A percentile compares a stretch with the other conserved stretches of the same genome.
These are phyloP conservation scores for Chaetomium globosum DNA, from an alignment of 2,329 filamentous ascomycete species.

Conservation along the genomic window DNA sequence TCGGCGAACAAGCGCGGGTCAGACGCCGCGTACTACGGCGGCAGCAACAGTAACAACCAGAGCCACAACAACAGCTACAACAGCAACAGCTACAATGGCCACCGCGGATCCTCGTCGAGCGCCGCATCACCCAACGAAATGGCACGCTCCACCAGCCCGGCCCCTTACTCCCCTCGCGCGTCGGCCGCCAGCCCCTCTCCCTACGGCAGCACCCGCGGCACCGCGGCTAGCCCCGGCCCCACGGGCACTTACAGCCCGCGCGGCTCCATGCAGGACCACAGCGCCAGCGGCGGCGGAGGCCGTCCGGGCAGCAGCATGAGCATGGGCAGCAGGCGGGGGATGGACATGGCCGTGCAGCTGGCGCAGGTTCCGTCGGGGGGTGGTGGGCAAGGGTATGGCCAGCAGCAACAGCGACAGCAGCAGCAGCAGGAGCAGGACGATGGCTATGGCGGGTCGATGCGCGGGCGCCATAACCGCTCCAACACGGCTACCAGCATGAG, in stretches of 20 bases:
- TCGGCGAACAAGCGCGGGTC: constrained; percentile 42
- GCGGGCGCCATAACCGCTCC: constrained; percentile 26
- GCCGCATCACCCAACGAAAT: constrained; percentile 19
- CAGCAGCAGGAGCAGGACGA: constrained; percentile 14
- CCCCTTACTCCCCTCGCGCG: constrained; percentile 44
- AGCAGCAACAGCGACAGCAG: not conserved
- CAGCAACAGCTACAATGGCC: constrained; percentile 18
- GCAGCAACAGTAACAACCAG: constrained; percentile 27
- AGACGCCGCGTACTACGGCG: constrained; percentile 33
- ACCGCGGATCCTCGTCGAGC: not conserved
- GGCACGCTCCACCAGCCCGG: constrained; percentile 46
- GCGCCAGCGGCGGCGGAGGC: constrained; percentile 33
- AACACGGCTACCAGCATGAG: constrained; percentile 36
- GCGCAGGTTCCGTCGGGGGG: constrained; percentile 45
- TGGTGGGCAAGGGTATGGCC: not conserved
- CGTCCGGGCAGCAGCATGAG: constrained; percentile 31
- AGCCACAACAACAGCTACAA: constrained; percentile 28
- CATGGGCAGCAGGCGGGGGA: constrained; percentile 26
- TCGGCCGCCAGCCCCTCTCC: constrained; percentile 50
- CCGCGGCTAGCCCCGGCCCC: constrained; percentile 27
- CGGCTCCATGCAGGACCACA: constrained; percentile 47
- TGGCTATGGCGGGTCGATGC: constrained; percentile 32
- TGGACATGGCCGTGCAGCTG: constrained; percentile 70
- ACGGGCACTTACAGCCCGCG: constrained; percentile 45
- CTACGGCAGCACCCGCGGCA: constrained; percentile 40